Conservation (phyloP, 768 basidiomycete species). For the Pulveroboletus sp. region DNA sequence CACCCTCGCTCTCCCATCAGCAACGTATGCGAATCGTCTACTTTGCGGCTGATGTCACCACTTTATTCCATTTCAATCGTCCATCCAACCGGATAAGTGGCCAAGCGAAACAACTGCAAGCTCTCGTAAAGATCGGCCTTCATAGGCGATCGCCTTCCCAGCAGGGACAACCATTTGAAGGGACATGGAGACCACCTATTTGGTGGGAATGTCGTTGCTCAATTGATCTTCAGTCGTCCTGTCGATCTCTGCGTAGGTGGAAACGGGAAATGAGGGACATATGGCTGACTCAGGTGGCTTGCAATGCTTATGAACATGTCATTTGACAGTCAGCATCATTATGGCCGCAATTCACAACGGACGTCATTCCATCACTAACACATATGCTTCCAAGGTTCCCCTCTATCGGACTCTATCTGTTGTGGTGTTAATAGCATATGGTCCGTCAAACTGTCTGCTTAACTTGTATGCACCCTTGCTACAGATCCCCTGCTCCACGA, state of each 20-base stretch:
- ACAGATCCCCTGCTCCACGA: not conserved
- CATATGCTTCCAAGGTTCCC: not conserved
- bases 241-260: constrained; percentile 32
- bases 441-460: not conserved
- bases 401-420: constrained; percentile 9
- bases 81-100: constrained; percentile 13
- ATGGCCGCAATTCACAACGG: not conserved
- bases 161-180: constrained; percentile 25
- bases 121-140: constrained; percentile 4
- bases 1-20: constrained; percentile 49
- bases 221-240: constrained; percentile 18
- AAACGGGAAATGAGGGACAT: constrained; percentile 37
- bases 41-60: constrained; percentile 45
- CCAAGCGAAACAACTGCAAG: constrained; percentile 1
- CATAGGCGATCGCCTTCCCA: constrained; percentile 6
- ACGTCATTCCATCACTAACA: not conserved
- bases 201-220: constrained; percentile 33
- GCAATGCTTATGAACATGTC: constrained; percentile 39
- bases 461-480: not conserved
- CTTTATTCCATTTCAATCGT: constrained; percentile 38
- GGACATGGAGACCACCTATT: constrained; percentile 30
- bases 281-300: constrained; percentile 47
- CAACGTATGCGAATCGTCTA: constrained; percentile 51
- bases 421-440: not conserved
- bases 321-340: constrained; percentile 1